These are phyloP conservation scores for Cairneyella variabilis DNA, from an alignment of 495 filamentous ascomycete genomes.

Conservation along the genomic window DNA sequence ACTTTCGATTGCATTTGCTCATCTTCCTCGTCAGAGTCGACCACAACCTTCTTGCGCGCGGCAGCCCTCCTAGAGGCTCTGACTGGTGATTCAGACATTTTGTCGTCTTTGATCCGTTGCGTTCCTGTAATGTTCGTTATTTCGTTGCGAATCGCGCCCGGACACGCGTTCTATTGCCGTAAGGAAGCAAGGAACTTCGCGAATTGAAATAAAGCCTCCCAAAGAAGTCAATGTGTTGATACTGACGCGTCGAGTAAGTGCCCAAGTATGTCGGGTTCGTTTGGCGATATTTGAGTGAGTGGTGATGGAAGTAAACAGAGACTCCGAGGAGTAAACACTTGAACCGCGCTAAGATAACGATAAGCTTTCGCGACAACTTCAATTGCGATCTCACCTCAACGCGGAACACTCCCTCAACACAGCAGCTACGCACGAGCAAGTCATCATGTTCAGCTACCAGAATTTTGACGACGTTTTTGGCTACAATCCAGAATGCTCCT, in stretches of 20 bases:
- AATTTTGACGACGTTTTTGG: conserved; percentile 63
- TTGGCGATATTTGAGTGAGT: not conserved
- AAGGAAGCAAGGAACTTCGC: too few relatives aligned
- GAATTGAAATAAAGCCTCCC: too few relatives aligned
- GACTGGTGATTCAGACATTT: conserved; percentile 43
- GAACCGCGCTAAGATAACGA: conserved; percentile 18
- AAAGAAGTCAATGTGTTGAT: too few relatives aligned
- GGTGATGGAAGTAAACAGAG: conserved; percentile 10
- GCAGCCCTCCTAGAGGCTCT: conserved; percentile 74
- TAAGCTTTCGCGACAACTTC: conserved; percentile 1
- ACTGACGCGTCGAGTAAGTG: conserved; percentile 8
- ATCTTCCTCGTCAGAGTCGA: conserved; percentile 72
- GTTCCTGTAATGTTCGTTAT: conserved; percentile 3
- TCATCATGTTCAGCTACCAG: conserved; percentile 34
- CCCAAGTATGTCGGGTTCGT: not conserved
- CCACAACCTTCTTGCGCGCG: conserved; percentile 60
- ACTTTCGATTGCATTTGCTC: conserved; percentile 44
- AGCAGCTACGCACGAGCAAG: not conserved
- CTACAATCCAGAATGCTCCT: conserved; percentile 57
- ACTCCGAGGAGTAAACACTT: not conserved
- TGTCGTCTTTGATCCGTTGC: not conserved
- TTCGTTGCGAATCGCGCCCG: conserved; percentile 9
- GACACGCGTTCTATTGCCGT: not conserved
- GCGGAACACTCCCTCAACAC: not conserved
- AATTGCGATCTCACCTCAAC: not conserved